A percentile compares a stretch with the other conserved stretches of the same genome.
Evolutionary conservation across 1,139 yeast species (phyloP).

Genomic region (Yamadazyma aaseri): DNA sequence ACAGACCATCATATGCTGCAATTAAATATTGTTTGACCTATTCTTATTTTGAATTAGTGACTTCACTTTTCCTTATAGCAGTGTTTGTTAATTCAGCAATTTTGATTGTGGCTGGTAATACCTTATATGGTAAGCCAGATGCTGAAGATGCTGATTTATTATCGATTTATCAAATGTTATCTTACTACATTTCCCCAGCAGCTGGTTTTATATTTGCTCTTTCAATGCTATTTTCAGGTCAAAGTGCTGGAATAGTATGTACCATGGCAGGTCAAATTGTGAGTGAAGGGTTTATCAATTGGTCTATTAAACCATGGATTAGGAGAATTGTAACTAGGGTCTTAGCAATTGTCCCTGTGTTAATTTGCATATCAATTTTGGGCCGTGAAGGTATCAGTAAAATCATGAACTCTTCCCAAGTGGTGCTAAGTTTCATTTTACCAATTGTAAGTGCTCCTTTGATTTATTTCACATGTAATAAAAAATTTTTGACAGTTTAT

Average conservation of each 20-base stretch:
- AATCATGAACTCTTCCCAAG: constrained; percentile 74
- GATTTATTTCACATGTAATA: constrained; percentile 64
- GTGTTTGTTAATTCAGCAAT: constrained; percentile 79
- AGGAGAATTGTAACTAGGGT: constrained; percentile 70
- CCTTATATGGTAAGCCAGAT: constrained; percentile 62
- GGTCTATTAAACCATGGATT: constrained; percentile 75
- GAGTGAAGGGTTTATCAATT: constrained; percentile 76
- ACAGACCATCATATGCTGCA: constrained; percentile 64
- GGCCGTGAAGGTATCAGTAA: constrained; percentile 71
- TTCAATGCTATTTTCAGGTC: constrained; percentile 74
- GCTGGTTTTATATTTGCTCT: constrained; percentile 79
- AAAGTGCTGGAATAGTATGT: constrained; percentile 80
- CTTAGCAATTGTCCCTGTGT: constrained; percentile 71
- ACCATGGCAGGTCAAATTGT: constrained; percentile 86
- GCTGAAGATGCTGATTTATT: constrained; percentile 74
- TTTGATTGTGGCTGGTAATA: constrained; percentile 71
- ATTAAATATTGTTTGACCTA: constrained; percentile 65
- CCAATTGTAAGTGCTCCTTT: constrained; percentile 79
- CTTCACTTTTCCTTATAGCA: constrained; percentile 73
- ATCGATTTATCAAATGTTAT: constrained; percentile 61
- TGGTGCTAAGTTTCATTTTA: constrained; percentile 62
- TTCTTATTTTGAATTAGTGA: constrained; percentile 61
- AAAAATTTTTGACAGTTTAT: constrained; percentile 56
- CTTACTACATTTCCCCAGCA: constrained; percentile 58
- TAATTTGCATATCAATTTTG: constrained; percentile 58